Base-by-base conservation (phyloP, 768 basidiomycete species). In the Tulasnella sp. region DNA sequence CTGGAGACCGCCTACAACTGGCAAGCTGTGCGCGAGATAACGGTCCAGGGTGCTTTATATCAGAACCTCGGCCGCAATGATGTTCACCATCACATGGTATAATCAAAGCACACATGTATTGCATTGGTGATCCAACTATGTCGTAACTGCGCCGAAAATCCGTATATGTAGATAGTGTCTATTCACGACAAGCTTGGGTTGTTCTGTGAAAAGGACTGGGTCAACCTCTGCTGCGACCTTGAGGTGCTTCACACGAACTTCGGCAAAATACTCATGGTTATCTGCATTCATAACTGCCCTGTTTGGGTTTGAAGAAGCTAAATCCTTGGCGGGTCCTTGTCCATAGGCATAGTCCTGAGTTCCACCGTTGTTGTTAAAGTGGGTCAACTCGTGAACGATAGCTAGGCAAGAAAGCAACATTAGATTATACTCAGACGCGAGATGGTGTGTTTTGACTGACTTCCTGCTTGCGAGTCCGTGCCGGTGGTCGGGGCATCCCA, bases 371-470 rank as follows among this genome's bases (percentile, higher is more conserved):
- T 69, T 73, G 78, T 41, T 81, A 64, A 81, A 81, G 54, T 81
- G 82, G n/a, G 81, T 69, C 31, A 44, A 20, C 40, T 82, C 82
- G 54, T 82, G 82, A 58, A 82, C 73, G 41, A 82, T 80, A 24
- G 82, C 81, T 31, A 34, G n/a, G 4, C n/a, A 44, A 24, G 4
- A 69, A 16, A 69, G 34, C 3, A 12, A 31, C 2, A 69, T 69
- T 69, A 28, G 64, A 31, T 31, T 31, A 14, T 69, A 69, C 6
- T 0, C 12, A 22, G 54, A 54, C 11, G 31, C 6, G 31, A 69
- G 9, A 28, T 9, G 28, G 64, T 8, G 34, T 28, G n/a, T 5
- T 54, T 54, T 54, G 64, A 16, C 46, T 77, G 20, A 50, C 46
- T 69, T 50, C 58, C 69, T 73, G 79, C 81, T 72, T 76, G 78